phyloP scores from a whole-genome alignment of 1,284 basidiomycete species.

The Heterobasidion occidentale region DNA sequence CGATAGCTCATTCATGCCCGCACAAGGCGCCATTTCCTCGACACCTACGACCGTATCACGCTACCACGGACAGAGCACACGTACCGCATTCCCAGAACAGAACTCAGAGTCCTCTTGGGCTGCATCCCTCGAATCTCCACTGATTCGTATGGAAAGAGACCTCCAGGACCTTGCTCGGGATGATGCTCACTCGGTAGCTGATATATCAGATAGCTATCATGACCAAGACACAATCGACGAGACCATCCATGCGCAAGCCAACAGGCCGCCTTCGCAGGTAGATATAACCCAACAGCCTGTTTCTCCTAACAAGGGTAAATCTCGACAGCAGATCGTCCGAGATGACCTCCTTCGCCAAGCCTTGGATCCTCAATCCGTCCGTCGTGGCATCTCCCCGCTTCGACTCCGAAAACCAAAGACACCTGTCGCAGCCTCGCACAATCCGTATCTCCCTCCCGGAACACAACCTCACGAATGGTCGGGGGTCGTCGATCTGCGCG shows the following conservation, averaged over 20 bases:
- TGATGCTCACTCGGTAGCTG: slow-evolving; percentile 21
- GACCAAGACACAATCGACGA: slow-evolving; percentile 13
- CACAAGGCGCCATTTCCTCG: slow-evolving; percentile 60
- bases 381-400: slow-evolving; percentile 30
- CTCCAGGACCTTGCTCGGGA: slow-evolving; percentile 48
- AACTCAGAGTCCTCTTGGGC: slow-evolving; percentile 53
- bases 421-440: slow-evolving; percentile 43
- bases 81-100: slow-evolving; percentile 31
- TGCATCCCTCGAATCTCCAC: slow-evolving; percentile 66
- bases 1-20: slow-evolving; percentile 63
- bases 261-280: too few relatives aligned
- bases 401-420: slow-evolving; percentile 46
- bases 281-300: too few relatives aligned
- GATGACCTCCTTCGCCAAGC: slow-evolving; percentile 9
- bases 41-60: slow-evolving; percentile 51
- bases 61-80: slow-evolving; percentile 25
- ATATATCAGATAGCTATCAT: slow-evolving; percentile 10
- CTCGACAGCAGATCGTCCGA: neutral
- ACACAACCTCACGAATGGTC: slow-evolving; percentile 53
- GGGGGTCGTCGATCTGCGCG: slow-evolving; percentile 66
- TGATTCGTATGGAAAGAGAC: slow-evolving; percentile 56
- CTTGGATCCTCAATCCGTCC: slow-evolving; percentile 4
- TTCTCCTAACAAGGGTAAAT: too few relatives aligned
- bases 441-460: slow-evolving; percentile 54
- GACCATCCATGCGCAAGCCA: neutral